phyloP scores from a whole-genome alignment of 2,329 filamentous ascomycete species.

The Chaetomiaceae sp. region DNA sequence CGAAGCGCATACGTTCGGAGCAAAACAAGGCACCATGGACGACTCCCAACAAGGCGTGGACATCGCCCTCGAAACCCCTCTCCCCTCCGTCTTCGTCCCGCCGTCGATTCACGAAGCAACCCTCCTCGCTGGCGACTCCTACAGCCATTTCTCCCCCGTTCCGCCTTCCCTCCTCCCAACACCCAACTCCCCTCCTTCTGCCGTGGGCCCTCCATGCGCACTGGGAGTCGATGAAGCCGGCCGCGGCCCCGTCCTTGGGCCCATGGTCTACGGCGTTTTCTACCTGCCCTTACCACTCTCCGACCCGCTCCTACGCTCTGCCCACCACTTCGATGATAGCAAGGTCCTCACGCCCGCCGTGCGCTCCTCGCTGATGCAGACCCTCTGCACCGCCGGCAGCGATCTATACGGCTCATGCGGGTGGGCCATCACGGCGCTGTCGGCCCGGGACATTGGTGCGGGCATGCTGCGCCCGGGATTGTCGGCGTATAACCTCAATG shows the following conservation, averaged over 20 bases:
- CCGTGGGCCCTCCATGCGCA: conserved; percentile 54
- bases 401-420: conserved; percentile 58
- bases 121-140: conserved; percentile 62
- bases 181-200: conserved; percentile 21
- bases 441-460: conserved; percentile 75
- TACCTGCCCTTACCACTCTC: conserved; percentile 69
- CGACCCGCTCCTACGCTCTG: conserved; percentile 68
- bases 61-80: conserved; percentile 27
- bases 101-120: conserved; percentile 59
- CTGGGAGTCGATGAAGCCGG: conserved; percentile 93
- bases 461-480: conserved; percentile 66
- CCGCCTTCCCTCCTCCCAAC: conserved; percentile 55
- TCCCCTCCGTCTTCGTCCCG: conserved; percentile 52
- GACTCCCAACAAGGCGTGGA: conserved; percentile 36
- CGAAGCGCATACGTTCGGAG: too few species aligned
- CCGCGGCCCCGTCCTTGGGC: conserved; percentile 85
- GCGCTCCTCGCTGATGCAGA: conserved; percentile 64
- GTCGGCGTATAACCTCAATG: conserved; percentile 81
- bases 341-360: conserved; percentile 83
- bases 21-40: conserved; percentile 32
- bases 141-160: conserved; percentile 66
- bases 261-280: conserved; percentile 68
- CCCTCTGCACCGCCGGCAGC: conserved; percentile 61
- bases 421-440: conserved; percentile 78
- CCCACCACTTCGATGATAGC: conserved; percentile 89